Evolutionary conservation across 371 early-diverging fungal genomes (phyloP).

Genomic region (Apophysomyces trapeziformis): DNA sequence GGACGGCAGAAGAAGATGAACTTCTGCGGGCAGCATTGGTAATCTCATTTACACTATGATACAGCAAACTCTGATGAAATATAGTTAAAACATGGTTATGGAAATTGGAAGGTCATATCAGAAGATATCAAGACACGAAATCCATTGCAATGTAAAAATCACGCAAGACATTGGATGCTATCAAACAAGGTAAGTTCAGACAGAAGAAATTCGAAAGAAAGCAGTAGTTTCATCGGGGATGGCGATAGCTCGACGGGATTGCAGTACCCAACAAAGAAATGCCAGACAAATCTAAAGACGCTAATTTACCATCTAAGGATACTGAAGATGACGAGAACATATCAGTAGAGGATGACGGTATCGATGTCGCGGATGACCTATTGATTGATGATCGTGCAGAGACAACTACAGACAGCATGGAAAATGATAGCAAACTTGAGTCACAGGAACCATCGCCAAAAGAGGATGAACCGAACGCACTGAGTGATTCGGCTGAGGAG

Average conservation of each 20-base stretch:
- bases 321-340: neutral
- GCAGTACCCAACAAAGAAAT: neutral
- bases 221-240: neutral
- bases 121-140: conserved; percentile 60
- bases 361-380: conserved; percentile 26
- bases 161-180: conserved; percentile 62
- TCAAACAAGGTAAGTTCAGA: conserved; percentile 48
- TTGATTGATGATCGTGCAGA: neutral
- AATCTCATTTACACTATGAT: conserved; percentile 3
- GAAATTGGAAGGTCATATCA: conserved; percentile 68
- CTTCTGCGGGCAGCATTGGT: conserved; percentile 52
- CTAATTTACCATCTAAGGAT: neutral
- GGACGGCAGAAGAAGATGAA: conserved; percentile 53
- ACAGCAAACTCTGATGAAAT: neutral
- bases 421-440: too few relatives aligned
- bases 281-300: neutral
- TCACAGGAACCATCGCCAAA: too few relatives aligned
- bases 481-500: too few relatives aligned
- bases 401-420: neutral
- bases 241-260: neutral
- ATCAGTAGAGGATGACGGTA: conserved; percentile 7
- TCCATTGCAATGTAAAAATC: conserved; percentile 71
- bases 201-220: neutral
- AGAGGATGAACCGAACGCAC: too few relatives aligned
- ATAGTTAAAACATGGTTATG: conserved; percentile 62